These are phyloP conservation scores for Moesziomyces globuligerus DNA, from an alignment of 1,284 basidiomycete species.

Conservation along the genomic window DNA sequence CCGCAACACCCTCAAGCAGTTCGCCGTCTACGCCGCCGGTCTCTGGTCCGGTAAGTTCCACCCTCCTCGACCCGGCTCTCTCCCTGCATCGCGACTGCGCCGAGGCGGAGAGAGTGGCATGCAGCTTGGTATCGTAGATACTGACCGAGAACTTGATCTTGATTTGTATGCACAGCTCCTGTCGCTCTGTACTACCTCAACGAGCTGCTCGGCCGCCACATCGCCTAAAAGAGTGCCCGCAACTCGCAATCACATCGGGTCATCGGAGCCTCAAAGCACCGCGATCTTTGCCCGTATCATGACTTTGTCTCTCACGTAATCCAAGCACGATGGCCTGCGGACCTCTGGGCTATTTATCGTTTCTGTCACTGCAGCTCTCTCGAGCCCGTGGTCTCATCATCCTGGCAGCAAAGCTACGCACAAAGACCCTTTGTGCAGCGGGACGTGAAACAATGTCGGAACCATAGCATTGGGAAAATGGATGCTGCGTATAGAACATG, in stretches of 20 bases:
- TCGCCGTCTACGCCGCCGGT: constrained; percentile 35
- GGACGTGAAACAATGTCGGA: background rate
- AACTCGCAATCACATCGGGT: too few relatives aligned
- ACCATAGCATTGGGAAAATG: constrained; percentile 3
- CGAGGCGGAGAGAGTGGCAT: background rate
- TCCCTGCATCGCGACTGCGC: too few relatives aligned
- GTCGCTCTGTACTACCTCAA: constrained; percentile 45
- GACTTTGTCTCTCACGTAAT: too few relatives aligned
- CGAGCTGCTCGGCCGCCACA: constrained; percentile 47
- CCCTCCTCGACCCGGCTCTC: too few relatives aligned
- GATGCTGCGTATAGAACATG: background rate
- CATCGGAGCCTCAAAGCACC: too few relatives aligned
- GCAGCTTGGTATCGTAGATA: background rate
- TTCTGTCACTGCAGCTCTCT: too few relatives aligned
- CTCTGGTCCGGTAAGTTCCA: constrained; percentile 40
- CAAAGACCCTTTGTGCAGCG: background rate
- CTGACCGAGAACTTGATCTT: background rate
- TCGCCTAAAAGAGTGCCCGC: constrained; percentile 23
- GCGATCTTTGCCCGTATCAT: too few relatives aligned
- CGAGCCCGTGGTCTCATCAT: too few relatives aligned
- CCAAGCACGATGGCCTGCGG: too few relatives aligned
- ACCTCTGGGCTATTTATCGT: too few relatives aligned
- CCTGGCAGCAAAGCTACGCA: too few relatives aligned
- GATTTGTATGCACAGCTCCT: constrained; percentile 16
- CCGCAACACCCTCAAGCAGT: constrained; percentile 25